A percentile compares a stretch with the other conserved stretches of the same genome.
Conservation (phyloP, 306 rosid species). For the Vigna nakashimae region DNA sequence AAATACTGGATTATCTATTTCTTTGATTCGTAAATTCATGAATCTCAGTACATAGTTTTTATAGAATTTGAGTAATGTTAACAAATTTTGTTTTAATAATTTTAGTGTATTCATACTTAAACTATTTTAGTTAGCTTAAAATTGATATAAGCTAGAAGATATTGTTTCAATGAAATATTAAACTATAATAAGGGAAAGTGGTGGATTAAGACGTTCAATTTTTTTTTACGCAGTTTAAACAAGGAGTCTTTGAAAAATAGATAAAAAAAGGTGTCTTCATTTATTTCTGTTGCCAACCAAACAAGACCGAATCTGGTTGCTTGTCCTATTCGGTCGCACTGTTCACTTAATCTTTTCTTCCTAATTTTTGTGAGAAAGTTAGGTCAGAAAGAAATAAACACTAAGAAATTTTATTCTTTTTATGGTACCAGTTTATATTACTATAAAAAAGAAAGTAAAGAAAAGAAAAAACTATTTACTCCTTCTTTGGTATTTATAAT, state of each 20-base stretch:
- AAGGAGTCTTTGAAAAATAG: background rate
- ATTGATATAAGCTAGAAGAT: too few species aligned
- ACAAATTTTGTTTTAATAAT: too few species aligned
- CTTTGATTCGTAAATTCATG: background rate
- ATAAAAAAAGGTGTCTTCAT: background rate
- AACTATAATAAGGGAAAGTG: background rate
- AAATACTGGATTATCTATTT: background rate
- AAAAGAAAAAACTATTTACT: background rate
- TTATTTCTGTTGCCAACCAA: background rate
- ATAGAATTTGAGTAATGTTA: background rate
- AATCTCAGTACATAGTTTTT: background rate
- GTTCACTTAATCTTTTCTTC: background rate
- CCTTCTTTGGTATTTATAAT: too few species aligned
- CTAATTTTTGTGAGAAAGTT: background rate
- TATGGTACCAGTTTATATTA: background rate
- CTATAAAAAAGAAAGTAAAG: background rate
- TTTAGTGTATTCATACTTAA: too few species aligned
- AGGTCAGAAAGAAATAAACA: background rate
- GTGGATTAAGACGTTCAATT: background rate
- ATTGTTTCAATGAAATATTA: background rate
- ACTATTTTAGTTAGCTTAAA: too few species aligned
- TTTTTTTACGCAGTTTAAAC: background rate
- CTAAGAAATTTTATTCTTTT: background rate
- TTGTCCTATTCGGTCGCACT: slow-evolving; percentile 38
- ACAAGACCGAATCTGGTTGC: background rate